Evolutionary conservation across 2,329 filamentous ascomycete species (phyloP).

Genomic region (Colletotrichum lentis): DNA sequence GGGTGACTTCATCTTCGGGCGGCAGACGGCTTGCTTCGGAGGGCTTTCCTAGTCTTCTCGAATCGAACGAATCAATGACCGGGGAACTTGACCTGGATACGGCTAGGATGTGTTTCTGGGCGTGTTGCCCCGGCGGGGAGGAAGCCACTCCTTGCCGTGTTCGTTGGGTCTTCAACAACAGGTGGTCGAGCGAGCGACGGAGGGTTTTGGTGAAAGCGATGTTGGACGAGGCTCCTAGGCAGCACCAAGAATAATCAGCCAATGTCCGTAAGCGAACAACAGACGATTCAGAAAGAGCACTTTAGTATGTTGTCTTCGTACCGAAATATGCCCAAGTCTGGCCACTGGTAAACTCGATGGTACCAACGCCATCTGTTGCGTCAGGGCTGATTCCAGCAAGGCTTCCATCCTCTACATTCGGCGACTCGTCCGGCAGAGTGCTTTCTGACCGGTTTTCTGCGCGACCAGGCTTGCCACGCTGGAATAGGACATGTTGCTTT

Average conservation of each 20-base stretch:
- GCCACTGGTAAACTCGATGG: constrained; percentile 40
- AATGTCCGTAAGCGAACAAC: too few species aligned
- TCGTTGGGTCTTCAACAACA: constrained; percentile 13
- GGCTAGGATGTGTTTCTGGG: constrained; percentile 14
- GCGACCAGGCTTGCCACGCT: neutral
- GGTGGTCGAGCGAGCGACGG: constrained; percentile 35
- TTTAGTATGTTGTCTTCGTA: constrained; percentile 2
- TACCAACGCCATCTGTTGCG: constrained; percentile 41
- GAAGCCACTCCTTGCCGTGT: neutral
- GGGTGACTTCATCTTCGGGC: constrained; percentile 35
- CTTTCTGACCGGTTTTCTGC: constrained; percentile 6
- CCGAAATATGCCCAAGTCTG: constrained; percentile 40
- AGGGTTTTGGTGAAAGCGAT: constrained; percentile 41
- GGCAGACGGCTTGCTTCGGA: constrained; percentile 36
- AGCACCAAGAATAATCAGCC: neutral
- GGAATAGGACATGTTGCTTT: constrained; percentile 15
- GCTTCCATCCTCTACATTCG: constrained; percentile 34
- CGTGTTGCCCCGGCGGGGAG: neutral
- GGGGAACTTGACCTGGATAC: constrained; percentile 28
- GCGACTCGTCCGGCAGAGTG: neutral
- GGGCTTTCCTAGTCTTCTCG: constrained; percentile 19
- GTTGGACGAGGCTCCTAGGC: constrained; percentile 40
- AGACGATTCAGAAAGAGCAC: neutral
- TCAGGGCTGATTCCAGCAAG: constrained; percentile 36
- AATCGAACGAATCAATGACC: constrained; percentile 18